Conservation (phyloP, 75 land plant species). For the Adiantum capillusveneris region DNA sequence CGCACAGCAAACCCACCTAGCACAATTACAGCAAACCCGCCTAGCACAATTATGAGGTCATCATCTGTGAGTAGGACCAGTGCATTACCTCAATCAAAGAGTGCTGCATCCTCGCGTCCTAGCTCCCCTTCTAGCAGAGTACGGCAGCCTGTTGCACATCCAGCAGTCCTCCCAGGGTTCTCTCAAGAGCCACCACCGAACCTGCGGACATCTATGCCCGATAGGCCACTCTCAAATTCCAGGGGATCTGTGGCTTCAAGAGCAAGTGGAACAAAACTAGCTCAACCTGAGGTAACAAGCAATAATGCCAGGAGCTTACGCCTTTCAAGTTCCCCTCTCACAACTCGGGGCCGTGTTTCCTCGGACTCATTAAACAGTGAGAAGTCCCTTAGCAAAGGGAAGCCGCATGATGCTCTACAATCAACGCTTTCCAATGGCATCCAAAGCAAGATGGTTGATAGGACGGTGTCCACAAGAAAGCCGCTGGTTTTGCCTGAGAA, state of each 20-base stretch:
- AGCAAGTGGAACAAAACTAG: constrained; percentile 6
- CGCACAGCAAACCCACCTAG: no score
- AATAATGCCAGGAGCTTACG: constrained; percentile 28
- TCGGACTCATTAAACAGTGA: constrained; percentile 21
- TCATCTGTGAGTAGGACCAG: constrained; percentile 35
- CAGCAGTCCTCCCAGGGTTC: constrained; percentile 48
- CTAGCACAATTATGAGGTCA: constrained; percentile 15
- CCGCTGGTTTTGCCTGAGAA: constrained; percentile 46
- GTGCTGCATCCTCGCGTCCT: constrained; percentile 34
- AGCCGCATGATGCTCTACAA: constrained; percentile 20
- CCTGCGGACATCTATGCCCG: constrained; percentile 49
- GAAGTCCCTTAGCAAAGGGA: constrained; percentile 10
- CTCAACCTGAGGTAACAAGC: constrained; percentile 15
- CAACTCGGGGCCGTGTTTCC: constrained; percentile 38
- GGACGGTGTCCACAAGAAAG: constrained; percentile 52
- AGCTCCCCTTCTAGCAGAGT: constrained; percentile 43
- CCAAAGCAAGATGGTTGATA: constrained; percentile 56
- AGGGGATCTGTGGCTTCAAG: constrained; percentile 50
- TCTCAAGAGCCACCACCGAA: constrained; percentile 65
- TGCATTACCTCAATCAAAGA: constrained; percentile 27
- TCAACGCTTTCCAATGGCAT: constrained; percentile 40
- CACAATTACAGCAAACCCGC: no score
- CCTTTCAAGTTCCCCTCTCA: constrained; percentile 56
- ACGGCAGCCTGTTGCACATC: constrained; percentile 26
- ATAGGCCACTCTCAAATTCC: constrained; percentile 55